A percentile compares a stretch with the other conserved stretches of the same genome.
Evolutionary conservation across 2,329 filamentous ascomycete genomes (phyloP).

Genomic region (Elsinoe perseae): DNA sequence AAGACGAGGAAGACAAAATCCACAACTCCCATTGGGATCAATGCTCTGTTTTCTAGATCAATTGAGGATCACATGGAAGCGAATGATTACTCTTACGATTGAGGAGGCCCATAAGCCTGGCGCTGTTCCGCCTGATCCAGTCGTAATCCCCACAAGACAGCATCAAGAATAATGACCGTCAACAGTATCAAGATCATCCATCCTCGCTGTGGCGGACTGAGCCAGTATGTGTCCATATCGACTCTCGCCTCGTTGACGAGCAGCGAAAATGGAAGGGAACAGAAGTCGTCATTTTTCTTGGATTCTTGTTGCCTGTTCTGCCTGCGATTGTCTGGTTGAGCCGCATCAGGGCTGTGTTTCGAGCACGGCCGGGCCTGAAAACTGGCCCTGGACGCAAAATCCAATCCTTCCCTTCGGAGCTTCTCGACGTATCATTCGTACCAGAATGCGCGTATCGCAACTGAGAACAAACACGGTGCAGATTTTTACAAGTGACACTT

Average conservation of each 20-base stretch:
- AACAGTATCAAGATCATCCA: conserved; percentile 3
- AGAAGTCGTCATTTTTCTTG: neutral
- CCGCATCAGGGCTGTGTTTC: conserved; percentile 5
- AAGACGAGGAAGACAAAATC: neutral
- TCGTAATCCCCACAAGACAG: neutral
- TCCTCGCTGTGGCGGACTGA: neutral
- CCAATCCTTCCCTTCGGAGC: neutral
- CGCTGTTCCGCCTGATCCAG: neutral
- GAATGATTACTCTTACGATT: too few species aligned
- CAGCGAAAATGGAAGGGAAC: neutral
- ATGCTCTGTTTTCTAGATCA: neutral
- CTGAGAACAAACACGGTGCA: neutral
- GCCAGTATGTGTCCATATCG: neutral
- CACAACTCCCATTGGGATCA: neutral
- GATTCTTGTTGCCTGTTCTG: neutral
- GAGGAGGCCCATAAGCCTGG: neutral
- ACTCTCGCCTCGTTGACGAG: neutral
- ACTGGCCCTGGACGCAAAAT: neutral
- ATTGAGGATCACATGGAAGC: too few species aligned
- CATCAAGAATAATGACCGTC: neutral
- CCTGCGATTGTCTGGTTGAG: neutral
- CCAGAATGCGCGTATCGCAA: neutral
- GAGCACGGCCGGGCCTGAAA: neutral
- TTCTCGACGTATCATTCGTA: neutral
- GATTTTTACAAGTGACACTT: neutral